A percentile compares a stretch with the other conserved stretches of the same genome.
phyloP scores from a whole-genome alignment of 2,329 filamentous ascomycete genomes.

The Penicillium rolfsii region DNA sequence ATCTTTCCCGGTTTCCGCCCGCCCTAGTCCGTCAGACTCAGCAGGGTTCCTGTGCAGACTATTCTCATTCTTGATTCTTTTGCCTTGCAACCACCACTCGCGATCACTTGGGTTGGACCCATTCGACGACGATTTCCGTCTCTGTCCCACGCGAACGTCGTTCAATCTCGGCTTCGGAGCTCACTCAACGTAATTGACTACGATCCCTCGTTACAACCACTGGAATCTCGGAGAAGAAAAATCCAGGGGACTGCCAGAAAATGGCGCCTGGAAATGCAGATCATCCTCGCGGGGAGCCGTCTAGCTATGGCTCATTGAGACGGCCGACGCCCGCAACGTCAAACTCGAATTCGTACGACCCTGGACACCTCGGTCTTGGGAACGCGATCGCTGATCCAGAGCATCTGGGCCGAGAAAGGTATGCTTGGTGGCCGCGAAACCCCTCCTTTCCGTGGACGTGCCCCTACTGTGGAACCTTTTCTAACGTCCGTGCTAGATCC shows the following conservation, averaged over 20 bases:
- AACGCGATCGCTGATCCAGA: conserved; percentile 23
- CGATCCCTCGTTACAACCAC: not conserved
- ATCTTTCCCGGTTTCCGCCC: conserved; percentile 6
- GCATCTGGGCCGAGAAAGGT: conserved; percentile 22
- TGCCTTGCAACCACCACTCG: not conserved
- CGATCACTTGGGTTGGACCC: not conserved
- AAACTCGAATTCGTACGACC: conserved; percentile 24
- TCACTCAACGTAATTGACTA: not conserved
- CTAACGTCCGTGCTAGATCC: conserved; percentile 28
- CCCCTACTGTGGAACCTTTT: not conserved
- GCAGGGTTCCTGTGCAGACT: not conserved
- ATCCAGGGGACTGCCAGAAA: not conserved
- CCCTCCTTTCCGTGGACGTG: not conserved
- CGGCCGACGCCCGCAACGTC: conserved; percentile 10
- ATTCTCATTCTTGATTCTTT: not conserved
- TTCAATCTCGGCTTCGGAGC: conserved; percentile 1
- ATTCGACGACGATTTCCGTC: conserved; percentile 1
- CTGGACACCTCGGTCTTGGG: conserved; percentile 14
- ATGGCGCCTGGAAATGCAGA: conserved; percentile 15
- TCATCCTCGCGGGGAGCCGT: conserved; percentile 9
- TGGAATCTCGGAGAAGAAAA: not conserved
- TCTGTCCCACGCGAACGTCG: not conserved
- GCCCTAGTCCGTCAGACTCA: not conserved
- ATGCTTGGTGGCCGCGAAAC: not conserved
- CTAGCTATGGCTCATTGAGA: conserved; percentile 15